Base-by-base conservation (phyloP, 116 monocot species). In the Papilionanthe hybrid region DNA sequence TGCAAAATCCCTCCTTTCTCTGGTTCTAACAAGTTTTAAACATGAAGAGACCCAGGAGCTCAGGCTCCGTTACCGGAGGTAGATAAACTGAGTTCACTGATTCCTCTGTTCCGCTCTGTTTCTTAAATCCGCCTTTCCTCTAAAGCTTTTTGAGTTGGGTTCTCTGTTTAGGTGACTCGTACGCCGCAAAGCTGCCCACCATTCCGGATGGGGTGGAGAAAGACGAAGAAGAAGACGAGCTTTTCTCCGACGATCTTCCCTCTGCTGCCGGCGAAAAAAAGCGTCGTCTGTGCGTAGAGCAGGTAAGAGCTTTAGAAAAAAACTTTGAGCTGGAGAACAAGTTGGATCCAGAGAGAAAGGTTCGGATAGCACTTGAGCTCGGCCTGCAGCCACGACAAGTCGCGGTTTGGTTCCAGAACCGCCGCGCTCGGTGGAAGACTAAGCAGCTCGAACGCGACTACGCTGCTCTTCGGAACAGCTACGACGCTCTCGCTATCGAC, bases 321-420 rank as follows among this genome's bases (percentile, higher is more conserved):
- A 86, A 77, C 72, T 84, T 84, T 56, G 84, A 84, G 72, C 77
- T 80, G 80, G 84, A 84, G 77, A 84, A 84, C 72, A 84, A 84
- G 77, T 43, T 84, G 71, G 87, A 87, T 56, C 87, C 87, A 13
- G 87, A 87, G 79, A 73, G 84, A 27, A 86, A 86, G 83, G 41
- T 83, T 53, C 42, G 82, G 75, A 75, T 86, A 28, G 86, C 86
- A 7, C 82, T 80, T 56, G 86, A 86, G 48, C 82, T 86, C 76
- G 86, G 79, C 18, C 80, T 86, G 19, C 82, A 86, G 79, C 86
- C 86, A 1, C 82, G 86, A 6, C 86, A 86, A 47, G 86, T 86
- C 60, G 86, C 86, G 19, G 83, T 86, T 57, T 86, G 86, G 86
- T 86, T 86, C 72, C 86, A 86, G 78, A 86, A 86, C 77, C 86